A percentile compares a stretch with the other conserved stretches of the same genome.
These are phyloP conservation scores for Roridomyces roridus DNA, from an alignment of 768 basidiomycete species.

Conservation along the genomic window DNA sequence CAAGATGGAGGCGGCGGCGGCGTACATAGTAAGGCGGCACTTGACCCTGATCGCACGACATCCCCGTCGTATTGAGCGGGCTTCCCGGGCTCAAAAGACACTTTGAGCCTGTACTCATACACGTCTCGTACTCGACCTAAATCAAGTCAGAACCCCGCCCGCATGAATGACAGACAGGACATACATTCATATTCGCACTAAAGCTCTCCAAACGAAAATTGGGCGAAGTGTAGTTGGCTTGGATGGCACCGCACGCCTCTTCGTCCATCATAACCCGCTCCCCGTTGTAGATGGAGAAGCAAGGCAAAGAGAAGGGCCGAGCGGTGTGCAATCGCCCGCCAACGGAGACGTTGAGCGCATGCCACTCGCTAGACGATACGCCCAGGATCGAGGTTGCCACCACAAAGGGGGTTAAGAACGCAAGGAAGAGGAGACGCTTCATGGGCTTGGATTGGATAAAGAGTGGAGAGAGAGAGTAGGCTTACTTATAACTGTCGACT, in stretches of 20 bases:
- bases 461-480: too few relatives aligned
- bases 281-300: constrained; percentile 10
- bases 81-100: constrained; percentile 8
- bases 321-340: constrained; percentile 2
- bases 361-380: background rate
- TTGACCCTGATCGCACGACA: constrained; percentile 13
- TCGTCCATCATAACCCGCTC: background rate
- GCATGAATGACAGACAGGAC: too few relatives aligned
- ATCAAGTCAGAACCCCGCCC: background rate
- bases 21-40: constrained; percentile 17
- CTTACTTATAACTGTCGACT: too few relatives aligned
- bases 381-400: background rate
- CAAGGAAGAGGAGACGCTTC: too few relatives aligned
- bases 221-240: constrained; percentile 10
- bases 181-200: constrained; percentile 13
- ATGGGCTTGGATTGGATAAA: too few relatives aligned
- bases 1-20: background rate
- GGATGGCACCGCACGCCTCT: background rate
- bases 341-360: constrained; percentile 2
- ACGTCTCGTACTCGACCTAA: constrained; percentile 12
- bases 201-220: background rate
- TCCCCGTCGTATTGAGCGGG: background rate
- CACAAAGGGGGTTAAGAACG: too few relatives aligned
- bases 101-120: background rate
- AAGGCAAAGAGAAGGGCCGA: constrained; percentile 5